These are phyloP conservation scores for Cylindrotheca fusiformis DNA, from an alignment of 108 stramenopile genomes.

Conservation along the genomic window DNA sequence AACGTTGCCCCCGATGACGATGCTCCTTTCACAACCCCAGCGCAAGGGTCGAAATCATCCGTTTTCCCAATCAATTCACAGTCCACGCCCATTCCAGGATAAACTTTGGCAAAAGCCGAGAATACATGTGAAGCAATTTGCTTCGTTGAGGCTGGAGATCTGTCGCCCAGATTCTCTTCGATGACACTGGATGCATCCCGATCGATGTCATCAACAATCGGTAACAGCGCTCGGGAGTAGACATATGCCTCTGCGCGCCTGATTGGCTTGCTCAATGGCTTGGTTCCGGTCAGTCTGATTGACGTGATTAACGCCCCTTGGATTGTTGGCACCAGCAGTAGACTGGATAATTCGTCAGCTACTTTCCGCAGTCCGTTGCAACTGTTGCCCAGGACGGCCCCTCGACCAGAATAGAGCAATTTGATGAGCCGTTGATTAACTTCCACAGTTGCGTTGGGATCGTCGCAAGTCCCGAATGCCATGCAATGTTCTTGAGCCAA, in stretches of 20 bases:
- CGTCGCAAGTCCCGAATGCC: slow-evolving; percentile 65
- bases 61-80: slow-evolving; percentile 42
- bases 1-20: not conserved
- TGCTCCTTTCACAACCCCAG: slow-evolving; percentile 25
- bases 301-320: slow-evolving; percentile 55
- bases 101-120: slow-evolving; percentile 27
- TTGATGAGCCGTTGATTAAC: slow-evolving; percentile 53
- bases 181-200: slow-evolving; percentile 41
- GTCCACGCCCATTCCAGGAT: slow-evolving; percentile 38
- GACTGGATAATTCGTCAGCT: slow-evolving; percentile 44
- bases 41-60: slow-evolving; percentile 32
- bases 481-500: slow-evolving; percentile 64
- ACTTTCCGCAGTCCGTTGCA: slow-evolving; percentile 57
- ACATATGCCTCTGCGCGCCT: slow-evolving; percentile 64
- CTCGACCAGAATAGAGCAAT: slow-evolving; percentile 65
- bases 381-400: slow-evolving; percentile 42
- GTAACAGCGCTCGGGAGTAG: slow-evolving; percentile 58
- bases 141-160: slow-evolving; percentile 10
- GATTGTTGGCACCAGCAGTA: slow-evolving; percentile 62
- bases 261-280: not conserved
- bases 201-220: slow-evolving; percentile 49
- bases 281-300: slow-evolving; percentile 9
- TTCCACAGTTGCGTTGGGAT: slow-evolving; percentile 23
- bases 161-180: slow-evolving; percentile 31
- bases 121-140: slow-evolving; percentile 31